Evolutionary conservation across 495 filamentous ascomycete genomes (phyloP), one percentile per base, ranked within the genome.

Genomic region (Lineolata rhizophorae): DNA sequence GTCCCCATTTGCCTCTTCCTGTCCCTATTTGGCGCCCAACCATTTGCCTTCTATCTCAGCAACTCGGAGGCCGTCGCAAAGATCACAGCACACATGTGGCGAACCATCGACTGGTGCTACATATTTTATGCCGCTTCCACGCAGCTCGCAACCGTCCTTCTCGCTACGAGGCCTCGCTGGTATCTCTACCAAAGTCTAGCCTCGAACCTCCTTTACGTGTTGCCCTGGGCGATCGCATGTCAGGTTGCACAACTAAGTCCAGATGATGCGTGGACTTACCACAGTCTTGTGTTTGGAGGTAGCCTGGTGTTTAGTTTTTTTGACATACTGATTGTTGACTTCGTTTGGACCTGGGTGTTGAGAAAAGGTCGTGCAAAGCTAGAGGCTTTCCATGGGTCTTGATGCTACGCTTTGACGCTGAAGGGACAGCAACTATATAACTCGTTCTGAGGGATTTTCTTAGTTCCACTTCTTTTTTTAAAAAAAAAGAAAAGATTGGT

Each of bases 31-130:
- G 71, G 72, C 15, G 60, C 61, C 20, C 46, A 55, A 5, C 39
- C 53, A 0, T 81, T 78, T 42, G 74, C 74, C 0, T 52, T 45
- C 18, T 80, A 61, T 36, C 50, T 81, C 16, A 66, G 62, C 11
- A 51, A 46, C 1, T 67, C 60, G 0, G 47, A 54, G 15, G 43
- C 48, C 0, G 74, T 80, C 1, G 64, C 75, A 0, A 38, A 52
- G 2, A 68, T 78, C 10, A 68, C 71, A 3, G 58, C 56, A 15
- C 55, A 67, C 18, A 82, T 80, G 74, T 81, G 76, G 74, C 54
- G 50, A 33, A 70, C 55, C 2, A 67, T 70, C 25, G 69, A 74
- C 42, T 75, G 72, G 75, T 76, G 72, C 47, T 81, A 81, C 47
- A 68, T 81, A 31, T 72, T 79, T 48, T 81, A 77, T 41, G 74